Conservation (phyloP, 2,329 filamentous ascomycete species). For the Sclerotinia spermophila region DNA sequence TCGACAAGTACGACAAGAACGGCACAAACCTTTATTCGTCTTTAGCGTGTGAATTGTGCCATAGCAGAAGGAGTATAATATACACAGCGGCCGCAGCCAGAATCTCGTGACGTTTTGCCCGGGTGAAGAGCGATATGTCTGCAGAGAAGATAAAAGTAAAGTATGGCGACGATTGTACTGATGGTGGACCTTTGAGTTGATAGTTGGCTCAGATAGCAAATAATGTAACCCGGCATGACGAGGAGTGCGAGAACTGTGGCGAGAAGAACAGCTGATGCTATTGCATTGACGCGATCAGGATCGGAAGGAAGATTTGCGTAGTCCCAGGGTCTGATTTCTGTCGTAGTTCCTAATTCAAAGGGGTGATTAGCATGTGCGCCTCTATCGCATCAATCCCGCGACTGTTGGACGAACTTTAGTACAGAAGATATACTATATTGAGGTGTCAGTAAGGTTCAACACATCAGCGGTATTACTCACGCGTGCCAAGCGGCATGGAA, state of each 20-base stretch:
- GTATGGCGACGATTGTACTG: slow-evolving; percentile 17
- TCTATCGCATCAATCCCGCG: background rate
- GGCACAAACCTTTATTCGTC: slow-evolving; percentile 25
- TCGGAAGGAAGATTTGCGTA: slow-evolving; percentile 18
- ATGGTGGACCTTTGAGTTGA: background rate
- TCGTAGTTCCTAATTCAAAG: slow-evolving; percentile 3
- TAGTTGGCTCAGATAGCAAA: slow-evolving; percentile 19
- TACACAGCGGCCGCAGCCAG: slow-evolving; percentile 28
- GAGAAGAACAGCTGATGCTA: slow-evolving; percentile 20
- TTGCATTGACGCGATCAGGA: slow-evolving; percentile 17
- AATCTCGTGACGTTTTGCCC: slow-evolving; percentile 29
- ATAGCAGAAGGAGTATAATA: background rate
- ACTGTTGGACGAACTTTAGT: background rate
- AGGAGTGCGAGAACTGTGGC: slow-evolving; percentile 21
- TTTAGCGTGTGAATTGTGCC: background rate
- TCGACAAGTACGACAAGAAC: slow-evolving; percentile 27
- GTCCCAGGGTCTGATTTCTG: slow-evolving; percentile 13
- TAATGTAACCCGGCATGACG: slow-evolving; percentile 24
- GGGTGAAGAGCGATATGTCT: slow-evolving; percentile 25
- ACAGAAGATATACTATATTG: background rate
- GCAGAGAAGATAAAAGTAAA: slow-evolving; percentile 26
- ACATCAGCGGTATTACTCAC: slow-evolving; percentile 10
- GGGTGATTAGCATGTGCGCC: background rate
- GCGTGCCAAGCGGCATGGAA: slow-evolving; percentile 20
- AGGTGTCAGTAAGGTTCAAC: background rate